These are phyloP conservation scores for Berberis thunbergii DNA, from an alignment of 164 flowering plant species.

Conservation along the genomic window DNA sequence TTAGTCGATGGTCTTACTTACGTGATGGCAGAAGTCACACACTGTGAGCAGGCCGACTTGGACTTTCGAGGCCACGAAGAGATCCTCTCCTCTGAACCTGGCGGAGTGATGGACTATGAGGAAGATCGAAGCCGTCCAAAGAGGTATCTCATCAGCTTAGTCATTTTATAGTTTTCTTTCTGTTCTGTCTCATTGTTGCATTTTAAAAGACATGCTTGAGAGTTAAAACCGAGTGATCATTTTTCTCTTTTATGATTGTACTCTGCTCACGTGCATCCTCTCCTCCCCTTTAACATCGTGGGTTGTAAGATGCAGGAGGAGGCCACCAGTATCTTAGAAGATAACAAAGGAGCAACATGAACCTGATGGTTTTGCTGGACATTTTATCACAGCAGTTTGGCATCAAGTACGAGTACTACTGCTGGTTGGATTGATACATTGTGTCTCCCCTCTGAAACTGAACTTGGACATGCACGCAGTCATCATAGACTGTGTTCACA, in stretches of 20 bases:
- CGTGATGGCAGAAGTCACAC: constrained; percentile 95
- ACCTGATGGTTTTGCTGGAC: constrained; percentile 12
- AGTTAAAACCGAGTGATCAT: background rate
- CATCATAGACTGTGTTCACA: background rate
- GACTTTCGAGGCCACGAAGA: constrained; percentile 85
- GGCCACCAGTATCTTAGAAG: constrained; percentile 51
- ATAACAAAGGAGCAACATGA: background rate
- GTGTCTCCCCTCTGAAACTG: constrained; percentile 3
- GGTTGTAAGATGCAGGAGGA: constrained; percentile 43
- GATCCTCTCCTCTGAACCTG: constrained; percentile 61
- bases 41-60: constrained; percentile 83
- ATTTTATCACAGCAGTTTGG: constrained; percentile 14
- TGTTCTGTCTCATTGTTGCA: background rate
- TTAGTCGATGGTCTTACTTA: constrained; percentile 97
- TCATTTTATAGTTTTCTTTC: background rate
- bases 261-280: background rate
- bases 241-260: background rate
- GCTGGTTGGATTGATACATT: background rate
- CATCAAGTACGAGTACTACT: background rate
- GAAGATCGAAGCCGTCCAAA: constrained; percentile 82
- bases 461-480: background rate
- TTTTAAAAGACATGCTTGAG: background rate
- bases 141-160: constrained; percentile 39
- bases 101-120: constrained; percentile 91
- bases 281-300: background rate